Base-by-base conservation (phyloP, 2,329 filamentous ascomycete species). In the Epichloe uncinata region DNA sequence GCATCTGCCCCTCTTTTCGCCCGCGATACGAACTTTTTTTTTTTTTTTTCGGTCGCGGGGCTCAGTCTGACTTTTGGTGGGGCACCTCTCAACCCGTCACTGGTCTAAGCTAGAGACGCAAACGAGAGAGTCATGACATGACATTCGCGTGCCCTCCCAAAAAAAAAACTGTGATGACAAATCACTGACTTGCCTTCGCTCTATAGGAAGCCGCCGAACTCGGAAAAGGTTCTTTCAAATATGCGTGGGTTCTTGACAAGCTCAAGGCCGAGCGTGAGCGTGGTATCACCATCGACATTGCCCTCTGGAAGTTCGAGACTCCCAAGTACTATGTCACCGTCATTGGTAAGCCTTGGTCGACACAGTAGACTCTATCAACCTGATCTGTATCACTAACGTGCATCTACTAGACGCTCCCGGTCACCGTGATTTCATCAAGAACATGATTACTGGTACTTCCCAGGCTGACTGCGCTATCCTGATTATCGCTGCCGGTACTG, bases 401-500 rank as follows among this genome's bases (percentile, higher is more conserved):
- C 30, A 34, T 5, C 0, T 1, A 15, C 11, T 61, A 85, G 87
- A 98, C 70, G 93, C 93, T 74, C 93, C 93, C 69, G 93, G 93
- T 78, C 93, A 98, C 79, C 91, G 93, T 93, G 93, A 98, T 73
- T 98, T 97, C 84, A 97, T 98, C 88, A 98, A 98, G 91, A 98
- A 97, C 90, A 98, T 98, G 93, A 98, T 98, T 76, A 97, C 93
- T 85, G 93, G 93, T 90, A 97, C 93, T 71, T 98, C 93, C 75
- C 93, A 97, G 86, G 93, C 93, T 67, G 93, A 98, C 72, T 97
- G 93, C 79, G 93, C 93, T 70, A 88, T 98, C 74, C 90, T 98
- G 81, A 97, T 98, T 79, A 98, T 98, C 77, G 93, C 91, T 67
- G 89, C 91, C 69, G 93, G 93, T 82, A 95, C 89, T 88, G 93